Evolutionary conservation across 2,329 filamentous ascomycete genomes (phyloP).

Genomic region (Colletotrichum navitas): DNA sequence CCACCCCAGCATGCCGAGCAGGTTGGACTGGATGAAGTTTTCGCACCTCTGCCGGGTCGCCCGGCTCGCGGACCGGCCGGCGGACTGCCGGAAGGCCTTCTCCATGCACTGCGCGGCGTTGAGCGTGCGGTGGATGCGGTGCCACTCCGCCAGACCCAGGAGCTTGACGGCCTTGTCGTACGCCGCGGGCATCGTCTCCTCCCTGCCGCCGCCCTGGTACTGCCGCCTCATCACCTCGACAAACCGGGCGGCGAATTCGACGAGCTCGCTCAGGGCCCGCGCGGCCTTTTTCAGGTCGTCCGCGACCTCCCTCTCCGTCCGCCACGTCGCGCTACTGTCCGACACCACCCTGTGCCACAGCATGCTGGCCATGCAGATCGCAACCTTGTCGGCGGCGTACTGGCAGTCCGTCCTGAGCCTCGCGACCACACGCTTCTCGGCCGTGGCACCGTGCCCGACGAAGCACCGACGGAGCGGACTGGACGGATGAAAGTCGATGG

Average conservation of each 20-base stretch:
- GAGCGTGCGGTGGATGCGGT: slow-evolving; percentile 30
- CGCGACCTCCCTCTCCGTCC: not conserved
- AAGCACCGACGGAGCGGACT: not conserved
- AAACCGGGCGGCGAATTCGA: slow-evolving; percentile 11
- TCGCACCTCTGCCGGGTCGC: not conserved
- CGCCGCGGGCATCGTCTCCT: not conserved
- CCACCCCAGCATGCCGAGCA: slow-evolving; percentile 31
- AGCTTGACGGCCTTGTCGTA: slow-evolving; percentile 13
- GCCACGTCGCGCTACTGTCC: not conserved
- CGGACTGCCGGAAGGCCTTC: slow-evolving; percentile 9
- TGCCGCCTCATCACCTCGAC: slow-evolving; percentile 16
- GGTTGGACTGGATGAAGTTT: slow-evolving; percentile 2
- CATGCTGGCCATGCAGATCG: slow-evolving; percentile 17
- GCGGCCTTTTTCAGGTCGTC: not conserved
- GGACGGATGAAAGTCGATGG: slow-evolving; percentile 5
- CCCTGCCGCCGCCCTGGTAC: not conserved
- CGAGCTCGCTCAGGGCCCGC: slow-evolving; percentile 1
- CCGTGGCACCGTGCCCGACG: slow-evolving; percentile 4
- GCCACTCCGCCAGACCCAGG: slow-evolving; percentile 19
- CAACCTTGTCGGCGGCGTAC: slow-evolving; percentile 3
- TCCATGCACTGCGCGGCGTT: slow-evolving; percentile 20
- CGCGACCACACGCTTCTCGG: slow-evolving; percentile 10
- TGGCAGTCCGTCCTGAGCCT: slow-evolving; percentile 2
- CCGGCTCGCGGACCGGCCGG: not conserved
- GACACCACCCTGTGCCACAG: slow-evolving; percentile 7